Percentiles rank a stretch among this genome's conserved stretches.
Conservation (phyloP, 805 yeast species). For the Yarrowia divulgata region DNA sequence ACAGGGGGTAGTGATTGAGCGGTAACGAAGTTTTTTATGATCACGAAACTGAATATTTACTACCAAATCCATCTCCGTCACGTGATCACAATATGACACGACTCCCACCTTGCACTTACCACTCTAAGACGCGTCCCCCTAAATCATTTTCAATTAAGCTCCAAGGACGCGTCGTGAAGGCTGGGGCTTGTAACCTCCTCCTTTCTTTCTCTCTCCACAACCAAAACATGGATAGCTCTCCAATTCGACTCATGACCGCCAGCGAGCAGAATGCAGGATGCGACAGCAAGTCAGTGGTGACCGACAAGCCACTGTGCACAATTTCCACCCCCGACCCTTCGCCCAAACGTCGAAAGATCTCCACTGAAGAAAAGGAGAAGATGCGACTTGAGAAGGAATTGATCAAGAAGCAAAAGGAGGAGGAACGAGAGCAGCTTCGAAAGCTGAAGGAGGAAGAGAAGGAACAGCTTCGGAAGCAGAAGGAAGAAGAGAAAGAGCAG, state of each 20-base stretch:
- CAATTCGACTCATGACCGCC: conserved; percentile 24
- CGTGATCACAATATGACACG: neutral
- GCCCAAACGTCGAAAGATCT: conserved; percentile 15
- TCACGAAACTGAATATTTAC: no score
- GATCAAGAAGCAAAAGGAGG: conserved; percentile 13
- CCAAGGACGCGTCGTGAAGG: conserved; percentile 1
- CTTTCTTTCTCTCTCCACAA: neutral
- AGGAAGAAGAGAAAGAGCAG: conserved; percentile 29
- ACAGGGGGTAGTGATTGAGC: neutral
- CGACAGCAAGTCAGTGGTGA: neutral
- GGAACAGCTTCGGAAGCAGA: conserved; percentile 4
- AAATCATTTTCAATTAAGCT: conserved; percentile 10
- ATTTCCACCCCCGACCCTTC: conserved; percentile 25
- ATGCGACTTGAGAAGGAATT: conserved; percentile 5
- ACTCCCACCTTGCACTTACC: neutral
- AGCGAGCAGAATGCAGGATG: conserved; percentile 9
- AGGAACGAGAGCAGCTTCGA: neutral
- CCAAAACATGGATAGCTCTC: conserved; percentile 22
- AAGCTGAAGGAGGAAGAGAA: conserved; percentile 4
- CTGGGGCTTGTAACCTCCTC: neutral
- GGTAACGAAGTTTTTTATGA: neutral
- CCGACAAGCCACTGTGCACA: neutral
- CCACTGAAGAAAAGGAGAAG: conserved; percentile 4
- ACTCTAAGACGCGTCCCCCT: conserved; percentile 3
- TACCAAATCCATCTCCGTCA: neutral